Conservation (phyloP, 148 eudicot genomes). For the Silene conica region DNA sequence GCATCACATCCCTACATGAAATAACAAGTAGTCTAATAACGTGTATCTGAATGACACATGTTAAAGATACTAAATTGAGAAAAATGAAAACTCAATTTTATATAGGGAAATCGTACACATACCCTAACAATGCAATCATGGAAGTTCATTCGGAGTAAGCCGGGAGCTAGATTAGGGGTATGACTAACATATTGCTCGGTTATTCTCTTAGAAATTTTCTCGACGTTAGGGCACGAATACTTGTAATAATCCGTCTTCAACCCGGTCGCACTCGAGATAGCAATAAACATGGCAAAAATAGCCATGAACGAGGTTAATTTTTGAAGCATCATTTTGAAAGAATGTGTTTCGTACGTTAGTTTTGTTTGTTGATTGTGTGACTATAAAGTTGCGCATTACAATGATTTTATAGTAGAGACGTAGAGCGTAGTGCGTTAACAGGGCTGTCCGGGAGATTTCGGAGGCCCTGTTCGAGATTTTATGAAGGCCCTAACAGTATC, state of each 20-base stretch:
- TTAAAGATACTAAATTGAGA: too few species aligned
- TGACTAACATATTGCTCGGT: conserved; percentile 27
- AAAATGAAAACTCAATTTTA: too few species aligned
- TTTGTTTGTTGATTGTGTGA: neutral
- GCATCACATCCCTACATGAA: too few species aligned
- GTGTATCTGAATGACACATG: too few species aligned
- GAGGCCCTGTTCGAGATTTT: too few species aligned
- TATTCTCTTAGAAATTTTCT: conserved; percentile 28
- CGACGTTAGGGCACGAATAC: conserved; percentile 38
- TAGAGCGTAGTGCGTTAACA: neutral
- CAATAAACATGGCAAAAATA: conserved; percentile 9
- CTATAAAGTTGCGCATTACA: neutral
- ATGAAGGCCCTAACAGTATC: too few species aligned
- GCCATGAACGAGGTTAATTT: conserved; percentile 4
- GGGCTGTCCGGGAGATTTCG: too few species aligned
- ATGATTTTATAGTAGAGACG: conserved; percentile 6
- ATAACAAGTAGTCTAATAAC: too few species aligned
- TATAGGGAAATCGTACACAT: neutral
- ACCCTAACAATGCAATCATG: conserved; percentile 67
- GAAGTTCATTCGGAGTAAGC: conserved; percentile 50
- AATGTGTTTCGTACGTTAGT: neutral
- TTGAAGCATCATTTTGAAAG: conserved; percentile 1
- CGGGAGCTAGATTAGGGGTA: conserved; percentile 39
- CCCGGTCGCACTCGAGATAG: conserved; percentile 22
- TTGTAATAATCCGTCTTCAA: conserved; percentile 33